These are phyloP conservation scores for Trametes sanguinea DNA, from an alignment of 768 basidiomycete genomes.

Conservation along the genomic window DNA sequence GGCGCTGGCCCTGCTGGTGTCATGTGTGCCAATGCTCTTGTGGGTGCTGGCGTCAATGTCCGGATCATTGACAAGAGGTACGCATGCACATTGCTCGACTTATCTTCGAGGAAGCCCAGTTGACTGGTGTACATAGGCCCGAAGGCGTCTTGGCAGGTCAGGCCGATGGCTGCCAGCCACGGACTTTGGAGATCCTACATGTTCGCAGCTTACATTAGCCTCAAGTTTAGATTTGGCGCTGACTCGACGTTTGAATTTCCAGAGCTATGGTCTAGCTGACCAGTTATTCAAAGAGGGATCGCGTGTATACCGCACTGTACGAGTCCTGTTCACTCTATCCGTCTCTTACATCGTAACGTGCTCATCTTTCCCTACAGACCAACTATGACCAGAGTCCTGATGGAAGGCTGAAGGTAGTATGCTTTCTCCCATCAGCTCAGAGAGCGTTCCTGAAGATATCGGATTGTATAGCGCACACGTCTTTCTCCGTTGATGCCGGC, in stretches of 20 bases:
- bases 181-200: slow-evolving; percentile 56
- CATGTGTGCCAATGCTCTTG: slow-evolving; percentile 69
- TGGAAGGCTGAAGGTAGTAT: slow-evolving; percentile 62
- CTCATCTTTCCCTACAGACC: slow-evolving; percentile 43
- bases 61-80: slow-evolving; percentile 65
- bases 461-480: not conserved
- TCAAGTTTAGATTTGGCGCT: not conserved
- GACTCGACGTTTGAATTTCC: not conserved
- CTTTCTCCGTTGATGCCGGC: slow-evolving; percentile 44
- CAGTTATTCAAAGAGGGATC: slow-evolving; percentile 62
- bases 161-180: slow-evolving; percentile 58
- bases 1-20: slow-evolving; percentile 63
- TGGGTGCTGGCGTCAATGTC: slow-evolving; percentile 56
- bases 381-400: slow-evolving; percentile 69
- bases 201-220: slow-evolving; percentile 23
- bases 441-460: not conserved
- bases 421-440: not conserved
- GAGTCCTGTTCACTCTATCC: not conserved
- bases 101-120: not conserved
- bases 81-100: slow-evolving; percentile 20
- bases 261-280: slow-evolving; percentile 81
- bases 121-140: slow-evolving; percentile 30
- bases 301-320: slow-evolving; percentile 55
- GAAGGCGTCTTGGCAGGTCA: slow-evolving; percentile 47
- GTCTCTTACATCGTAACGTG: no score